phyloP scores from a whole-genome alignment of 345 rosid genomes.

The Raphanus raphanistrum region DNA sequence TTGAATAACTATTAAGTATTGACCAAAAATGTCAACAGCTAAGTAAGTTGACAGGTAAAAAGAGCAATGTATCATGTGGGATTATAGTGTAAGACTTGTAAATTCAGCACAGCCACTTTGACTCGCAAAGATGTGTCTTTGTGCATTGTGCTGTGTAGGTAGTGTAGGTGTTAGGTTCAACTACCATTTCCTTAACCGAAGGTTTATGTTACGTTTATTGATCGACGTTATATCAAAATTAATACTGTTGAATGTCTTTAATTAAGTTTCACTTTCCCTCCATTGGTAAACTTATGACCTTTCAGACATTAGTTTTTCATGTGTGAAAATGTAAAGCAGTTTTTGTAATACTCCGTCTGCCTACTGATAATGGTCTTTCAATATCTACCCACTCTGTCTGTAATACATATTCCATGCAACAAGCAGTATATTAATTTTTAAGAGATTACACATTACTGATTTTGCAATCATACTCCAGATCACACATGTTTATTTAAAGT shows the following conservation, averaged over 20 bases:
- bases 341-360: too few species aligned
- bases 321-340: not conserved
- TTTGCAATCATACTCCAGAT: too few species aligned
- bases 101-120: conserved; percentile 25
- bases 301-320: not conserved
- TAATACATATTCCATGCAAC: too few species aligned
- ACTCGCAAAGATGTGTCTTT: conserved; percentile 2
- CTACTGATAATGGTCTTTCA: too few species aligned
- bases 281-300: not conserved
- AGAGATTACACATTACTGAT: too few species aligned
- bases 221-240: not conserved
- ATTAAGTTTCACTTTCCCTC: not conserved
- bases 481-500: too few species aligned
- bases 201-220: not conserved
- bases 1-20: conserved; percentile 10
- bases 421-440: too few species aligned
- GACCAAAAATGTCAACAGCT: conserved; percentile 30
- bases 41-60: conserved; percentile 33
- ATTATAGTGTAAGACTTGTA: conserved; percentile 16
- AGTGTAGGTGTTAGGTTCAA: conserved; percentile 34
- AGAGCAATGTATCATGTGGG: conserved; percentile 25
- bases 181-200: conserved; percentile 37
- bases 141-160: not conserved
- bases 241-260: not conserved
- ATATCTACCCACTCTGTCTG: too few species aligned